Conservation (phyloP, 192 early-diverging fungal species). For the Podila verticillata region DNA sequence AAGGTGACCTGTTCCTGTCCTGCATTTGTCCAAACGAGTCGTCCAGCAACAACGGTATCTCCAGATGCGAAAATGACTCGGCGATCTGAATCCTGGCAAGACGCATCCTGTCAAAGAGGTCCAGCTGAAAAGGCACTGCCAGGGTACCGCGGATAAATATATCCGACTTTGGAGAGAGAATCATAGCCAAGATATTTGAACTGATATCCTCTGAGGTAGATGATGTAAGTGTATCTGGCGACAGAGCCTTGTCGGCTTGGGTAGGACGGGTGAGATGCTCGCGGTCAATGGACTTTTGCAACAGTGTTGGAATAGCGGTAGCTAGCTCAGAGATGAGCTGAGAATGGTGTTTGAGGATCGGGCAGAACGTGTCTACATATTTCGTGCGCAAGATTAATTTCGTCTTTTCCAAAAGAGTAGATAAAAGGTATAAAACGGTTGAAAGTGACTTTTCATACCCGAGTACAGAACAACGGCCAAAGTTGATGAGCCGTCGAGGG, state of each 20-base stretch:
- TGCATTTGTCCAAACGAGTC: slow-evolving; percentile 21
- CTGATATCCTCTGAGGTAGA: too few species aligned
- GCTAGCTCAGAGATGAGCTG: slow-evolving; percentile 32
- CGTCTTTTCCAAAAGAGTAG: neutral
- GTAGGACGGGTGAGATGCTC: too few species aligned
- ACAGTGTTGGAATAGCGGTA: slow-evolving; percentile 13
- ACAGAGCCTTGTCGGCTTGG: too few species aligned
- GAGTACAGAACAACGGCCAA: slow-evolving; percentile 17
- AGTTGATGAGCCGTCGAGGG: too few species aligned
- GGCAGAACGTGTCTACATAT: slow-evolving; percentile 27
- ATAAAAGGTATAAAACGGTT: neutral
- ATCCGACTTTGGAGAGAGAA: slow-evolving; percentile 33
- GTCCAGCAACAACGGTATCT: slow-evolving; percentile 7
- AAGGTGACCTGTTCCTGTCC: neutral
- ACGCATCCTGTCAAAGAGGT: slow-evolving; percentile 21
- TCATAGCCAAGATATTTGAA: slow-evolving; percentile 1
- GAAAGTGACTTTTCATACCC: slow-evolving; percentile 2
- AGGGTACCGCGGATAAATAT: slow-evolving; percentile 5
- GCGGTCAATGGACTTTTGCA: neutral
- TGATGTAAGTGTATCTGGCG: too few species aligned
- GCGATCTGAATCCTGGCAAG: slow-evolving; percentile 19
- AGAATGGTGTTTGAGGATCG: slow-evolving; percentile 33
- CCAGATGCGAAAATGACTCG: neutral
- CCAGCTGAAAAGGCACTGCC: slow-evolving; percentile 27
- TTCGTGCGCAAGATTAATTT: neutral